phyloP scores from a whole-genome alignment of 148 eudicot species.

The Heliosperma pusillum region DNA sequence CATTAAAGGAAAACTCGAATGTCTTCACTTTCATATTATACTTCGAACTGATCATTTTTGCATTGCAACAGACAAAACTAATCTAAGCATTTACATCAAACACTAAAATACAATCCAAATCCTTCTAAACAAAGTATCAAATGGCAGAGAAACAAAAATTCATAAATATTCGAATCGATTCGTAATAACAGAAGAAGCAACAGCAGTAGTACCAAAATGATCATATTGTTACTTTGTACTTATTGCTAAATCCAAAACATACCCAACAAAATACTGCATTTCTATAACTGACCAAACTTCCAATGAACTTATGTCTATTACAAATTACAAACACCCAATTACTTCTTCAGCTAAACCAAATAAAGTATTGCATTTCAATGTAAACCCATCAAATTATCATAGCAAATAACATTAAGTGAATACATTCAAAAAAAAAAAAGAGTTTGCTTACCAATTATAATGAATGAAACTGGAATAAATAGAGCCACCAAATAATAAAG shows the following conservation, averaged over 20 bases:
- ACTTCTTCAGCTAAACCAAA: neutral
- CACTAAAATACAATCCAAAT: too few species aligned
- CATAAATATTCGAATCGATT: neutral
- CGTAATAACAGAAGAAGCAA: neutral
- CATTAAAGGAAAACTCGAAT: neutral
- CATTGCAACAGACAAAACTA: neutral
- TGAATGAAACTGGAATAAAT: constrained; percentile 15
- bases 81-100: too few species aligned
- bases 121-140: too few species aligned
- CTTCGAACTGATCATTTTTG: neutral
- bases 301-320: neutral
- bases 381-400: neutral
- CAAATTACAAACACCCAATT: neutral
- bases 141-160: too few species aligned
- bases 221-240: neutral
- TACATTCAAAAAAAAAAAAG: too few species aligned
- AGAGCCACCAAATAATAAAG: neutral
- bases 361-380: neutral
- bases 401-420: neutral
- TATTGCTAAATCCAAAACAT: neutral
- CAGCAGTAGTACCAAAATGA: neutral
- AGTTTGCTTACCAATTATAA: constrained; percentile 10
- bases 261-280: constrained; percentile 1
- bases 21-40: neutral
- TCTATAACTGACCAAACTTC: neutral